Evolutionary conservation across 1,284 basidiomycete genomes (phyloP), one percentile per base, ranked within the genome.

Genomic region (Sanghuangporus sanghuang): DNA sequence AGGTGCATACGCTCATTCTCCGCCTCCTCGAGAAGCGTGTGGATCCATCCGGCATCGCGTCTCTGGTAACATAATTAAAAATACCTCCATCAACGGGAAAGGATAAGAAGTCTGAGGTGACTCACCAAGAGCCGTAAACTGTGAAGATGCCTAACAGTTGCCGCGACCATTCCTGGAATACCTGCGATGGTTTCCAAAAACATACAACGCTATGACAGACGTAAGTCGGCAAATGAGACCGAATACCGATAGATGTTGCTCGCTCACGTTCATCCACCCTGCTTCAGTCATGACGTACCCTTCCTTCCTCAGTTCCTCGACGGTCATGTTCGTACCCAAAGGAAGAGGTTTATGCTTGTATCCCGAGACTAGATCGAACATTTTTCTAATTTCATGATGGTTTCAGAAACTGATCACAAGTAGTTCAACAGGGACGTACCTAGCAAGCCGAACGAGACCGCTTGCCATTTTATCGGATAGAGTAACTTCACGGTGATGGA

Each of bases 1-100:
- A 96, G 79, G 75, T 96, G 94, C 93, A 95, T 95, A 58, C 95
- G 81, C 76, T 98, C 95, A 72, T 98, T 98, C 73, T 98, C 95
- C 6, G 95, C 95, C 77, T 98, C 95, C 73, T 95, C 91, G 32
- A 96, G 78, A 46, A 94, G 83, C 3, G 93, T 95, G 66, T 85
- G 81, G 68, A 89, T 86, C 93, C 94, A 97, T 60, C 94, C 94
- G 62, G 87, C 89, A 74, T 97, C 95, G 57, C 95, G 85, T 68
- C 86, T 84, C 89, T 93, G 67, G 14, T 58, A 18, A 66, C 63
- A 42, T 23, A 61, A 46, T 36, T 21, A 54, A 40, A 44, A 39
- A 55, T 62, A 23, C 40, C 66, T 66, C 5, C 27, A 32, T 32
- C 27, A 32, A 32, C 5, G 27, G 5, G 57, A 66, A 62, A 62